A percentile compares a stretch with the other conserved stretches of the same genome.
phyloP scores from a whole-genome alignment of 768 basidiomycete species.

The Hygrophorus russula region DNA sequence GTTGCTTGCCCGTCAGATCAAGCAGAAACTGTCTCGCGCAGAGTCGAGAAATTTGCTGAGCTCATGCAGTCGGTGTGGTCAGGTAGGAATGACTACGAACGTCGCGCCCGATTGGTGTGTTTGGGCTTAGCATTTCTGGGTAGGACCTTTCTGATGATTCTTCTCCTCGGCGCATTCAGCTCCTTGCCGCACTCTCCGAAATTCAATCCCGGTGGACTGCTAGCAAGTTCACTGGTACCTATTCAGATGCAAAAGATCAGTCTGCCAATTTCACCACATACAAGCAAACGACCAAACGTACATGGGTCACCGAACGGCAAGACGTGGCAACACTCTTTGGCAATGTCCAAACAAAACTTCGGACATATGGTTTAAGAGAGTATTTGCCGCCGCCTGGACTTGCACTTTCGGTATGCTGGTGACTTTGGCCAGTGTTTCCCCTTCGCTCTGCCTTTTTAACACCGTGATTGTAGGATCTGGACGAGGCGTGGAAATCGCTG shows the following conservation, averaged over 20 bases:
- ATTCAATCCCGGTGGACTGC: constrained; percentile 64
- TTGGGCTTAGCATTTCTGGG: not conserved
- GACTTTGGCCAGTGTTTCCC: not conserved
- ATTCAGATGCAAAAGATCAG: constrained; percentile 70
- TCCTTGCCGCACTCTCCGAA: constrained; percentile 55
- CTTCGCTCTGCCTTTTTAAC: too few relatives aligned
- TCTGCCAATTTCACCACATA: constrained; percentile 64
- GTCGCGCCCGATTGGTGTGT: constrained; percentile 62
- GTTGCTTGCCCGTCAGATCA: constrained; percentile 48
- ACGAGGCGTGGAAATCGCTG: constrained; percentile 64
- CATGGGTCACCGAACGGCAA: constrained; percentile 84
- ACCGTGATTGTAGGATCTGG: constrained; percentile 39
- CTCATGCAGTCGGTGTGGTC: constrained; percentile 90
- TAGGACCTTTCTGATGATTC: constrained; percentile 4
- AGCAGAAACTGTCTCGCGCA: constrained; percentile 84
- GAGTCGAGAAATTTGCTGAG: constrained; percentile 93
- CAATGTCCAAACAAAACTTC: constrained; percentile 89
- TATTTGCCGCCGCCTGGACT: constrained; percentile 74
- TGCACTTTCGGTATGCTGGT: constrained; percentile 25
- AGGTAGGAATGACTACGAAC: constrained; percentile 85
- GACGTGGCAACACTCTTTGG: constrained; percentile 82
- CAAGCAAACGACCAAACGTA: constrained; percentile 77
- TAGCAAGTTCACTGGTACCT: constrained; percentile 58
- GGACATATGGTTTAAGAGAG: constrained; percentile 78
- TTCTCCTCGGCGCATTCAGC: constrained; percentile 21